Percentiles rank a stretch among this genome's conserved stretches.
These are phyloP conservation scores for Ganoderma lingzhi DNA, from an alignment of 1,284 basidiomycete genomes.

Conservation along the genomic window DNA sequence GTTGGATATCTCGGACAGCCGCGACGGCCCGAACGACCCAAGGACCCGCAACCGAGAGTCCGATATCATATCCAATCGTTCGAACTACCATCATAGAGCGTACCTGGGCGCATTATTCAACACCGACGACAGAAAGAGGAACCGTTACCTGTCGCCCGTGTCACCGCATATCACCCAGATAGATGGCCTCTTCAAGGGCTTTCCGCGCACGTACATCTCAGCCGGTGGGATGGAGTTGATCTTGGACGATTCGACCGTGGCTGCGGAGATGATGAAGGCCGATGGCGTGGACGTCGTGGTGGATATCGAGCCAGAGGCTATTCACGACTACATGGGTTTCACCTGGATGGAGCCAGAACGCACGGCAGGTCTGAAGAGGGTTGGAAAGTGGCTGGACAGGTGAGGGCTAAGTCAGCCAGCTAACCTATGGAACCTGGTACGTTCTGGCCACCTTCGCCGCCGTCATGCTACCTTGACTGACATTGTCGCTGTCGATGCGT, in stretches of 20 bases:
- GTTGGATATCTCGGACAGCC: slow-evolving; percentile 44
- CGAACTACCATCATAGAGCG: slow-evolving; percentile 28
- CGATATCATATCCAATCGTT: slow-evolving; percentile 25
- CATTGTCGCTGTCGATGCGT: not conserved
- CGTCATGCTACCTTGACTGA: not conserved
- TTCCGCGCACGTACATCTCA: slow-evolving; percentile 45
- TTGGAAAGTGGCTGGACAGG: slow-evolving; percentile 36
- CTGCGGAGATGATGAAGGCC: slow-evolving; percentile 38
- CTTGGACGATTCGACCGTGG: slow-evolving; percentile 41
- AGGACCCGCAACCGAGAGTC: slow-evolving; percentile 25
- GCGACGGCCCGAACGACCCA: slow-evolving; percentile 30
- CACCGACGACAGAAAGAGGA: slow-evolving; percentile 32
- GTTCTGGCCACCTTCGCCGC: not conserved
- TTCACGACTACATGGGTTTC: slow-evolving; percentile 65
- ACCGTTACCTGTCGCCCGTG: slow-evolving; percentile 41
- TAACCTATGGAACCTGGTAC: not conserved
- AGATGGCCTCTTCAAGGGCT: slow-evolving; percentile 41
- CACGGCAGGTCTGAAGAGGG: slow-evolving; percentile 37
- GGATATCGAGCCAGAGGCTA: slow-evolving; percentile 41
- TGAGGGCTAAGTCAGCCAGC: not conserved
- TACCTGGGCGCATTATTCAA: slow-evolving; percentile 35
- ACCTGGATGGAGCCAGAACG: slow-evolving; percentile 62
- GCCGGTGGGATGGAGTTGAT: slow-evolving; percentile 43
- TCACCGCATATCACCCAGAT: slow-evolving; percentile 41
- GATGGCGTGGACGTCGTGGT: slow-evolving; percentile 41